Conservation (phyloP, 208 protist species). For the Leishmania major region DNA sequence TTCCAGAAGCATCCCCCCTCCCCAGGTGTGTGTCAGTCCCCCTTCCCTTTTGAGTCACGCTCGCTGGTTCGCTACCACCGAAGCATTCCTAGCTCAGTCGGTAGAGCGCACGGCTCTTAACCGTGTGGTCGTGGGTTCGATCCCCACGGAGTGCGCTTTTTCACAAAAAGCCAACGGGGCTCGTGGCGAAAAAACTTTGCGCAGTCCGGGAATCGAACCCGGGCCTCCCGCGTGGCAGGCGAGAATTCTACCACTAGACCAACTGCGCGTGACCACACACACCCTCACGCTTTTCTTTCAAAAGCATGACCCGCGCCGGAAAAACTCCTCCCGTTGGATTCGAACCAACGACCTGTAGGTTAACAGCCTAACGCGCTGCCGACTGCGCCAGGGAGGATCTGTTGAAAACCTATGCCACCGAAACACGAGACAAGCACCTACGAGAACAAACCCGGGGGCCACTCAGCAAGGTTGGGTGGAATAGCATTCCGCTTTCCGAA, state of each 20-base stretch:
- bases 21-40: too few relatives aligned
- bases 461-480: not conserved
- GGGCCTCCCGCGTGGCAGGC: constrained; percentile 88
- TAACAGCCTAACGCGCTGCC: constrained; percentile 96
- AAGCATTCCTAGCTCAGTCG: constrained; percentile 96
- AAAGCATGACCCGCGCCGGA: not conserved
- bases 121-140: constrained; percentile 98
- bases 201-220: constrained; percentile 89
- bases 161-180: too few relatives aligned
- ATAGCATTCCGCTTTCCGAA: not conserved
- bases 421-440: not conserved
- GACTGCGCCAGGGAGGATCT: constrained; percentile 93
- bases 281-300: too few relatives aligned
- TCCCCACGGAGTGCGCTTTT: constrained; percentile 81
- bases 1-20: too few relatives aligned
- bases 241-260: constrained; percentile 91
- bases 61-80: too few relatives aligned
- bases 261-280: constrained; percentile 42
- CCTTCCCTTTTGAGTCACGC: too few relatives aligned
- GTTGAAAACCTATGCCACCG: accelerated
- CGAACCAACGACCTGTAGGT: constrained; percentile 96
- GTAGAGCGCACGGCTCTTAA: constrained; percentile 98
- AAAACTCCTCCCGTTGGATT: constrained; percentile 95
- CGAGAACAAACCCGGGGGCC: not conserved
- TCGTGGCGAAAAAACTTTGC: constrained; percentile 72